Evolutionary conservation across 176 grass and related monocot genomes (phyloP), one percentile per base, ranked within the genome.

Genomic region (Poa pratensis): DNA sequence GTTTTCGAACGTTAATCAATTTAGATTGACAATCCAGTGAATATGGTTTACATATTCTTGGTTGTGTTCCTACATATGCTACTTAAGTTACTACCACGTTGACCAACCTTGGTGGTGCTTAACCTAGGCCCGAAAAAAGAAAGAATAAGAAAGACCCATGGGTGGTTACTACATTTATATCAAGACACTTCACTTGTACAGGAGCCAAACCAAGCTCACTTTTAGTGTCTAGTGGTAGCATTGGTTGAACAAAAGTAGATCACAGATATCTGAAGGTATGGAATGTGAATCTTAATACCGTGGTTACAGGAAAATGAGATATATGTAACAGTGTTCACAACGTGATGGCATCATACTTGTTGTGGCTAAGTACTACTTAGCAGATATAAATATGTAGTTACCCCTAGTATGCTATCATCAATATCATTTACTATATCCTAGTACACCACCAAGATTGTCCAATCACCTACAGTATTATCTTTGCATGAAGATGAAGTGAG

Each of bases 351-450:
- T 78, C 82, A 72, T 61, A 64, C 81, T 73, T 83, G 28, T 46
- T 75, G 35, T 78, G 42, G 43, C 53, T 30, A 28, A 71, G 19
- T 75, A 79, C 53, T 52, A 87, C 35, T 77, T 79, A 73, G 66
- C 73, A 63, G 17, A 84, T 84, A 19, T 28, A 79, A 54, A 34
- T 88, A 64, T 79, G 65, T 13, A 22, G 64, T 78, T 63, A 53
- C 15, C 11, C 32, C 28, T 26, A 23, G 18, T 84, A 53, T 74
- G 57, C 2, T 42, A 30, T 26, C 18, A 54, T 49, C 13, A 64
- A 64, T 88, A 63, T 23, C 45, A 74, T 57, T 84, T 54, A 23
- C 45, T 74, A 57, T 73, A 81, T 64, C 85, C 34, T 81, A 60
- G 17, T 66, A 68, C 28, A 67, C 32, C 30, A 64, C 54, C 22